Percentiles rank a stretch among this genome's conserved stretches.
Evolutionary conservation across 2,329 filamentous ascomycete species (phyloP).

Genomic region (Rutstroemia sp.): DNA sequence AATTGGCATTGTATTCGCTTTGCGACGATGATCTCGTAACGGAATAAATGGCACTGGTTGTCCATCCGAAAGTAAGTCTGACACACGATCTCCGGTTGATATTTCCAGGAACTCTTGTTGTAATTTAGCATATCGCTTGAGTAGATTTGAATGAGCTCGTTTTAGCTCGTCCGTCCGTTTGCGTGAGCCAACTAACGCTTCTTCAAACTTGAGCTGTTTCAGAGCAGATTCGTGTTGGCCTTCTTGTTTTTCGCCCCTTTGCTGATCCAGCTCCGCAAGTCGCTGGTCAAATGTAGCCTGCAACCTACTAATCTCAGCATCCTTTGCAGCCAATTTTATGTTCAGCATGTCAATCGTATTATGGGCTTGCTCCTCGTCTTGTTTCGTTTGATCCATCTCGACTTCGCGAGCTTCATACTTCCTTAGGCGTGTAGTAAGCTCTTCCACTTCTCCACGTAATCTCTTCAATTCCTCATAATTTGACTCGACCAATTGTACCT

Average conservation of each 20-base stretch:
- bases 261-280: too few species aligned
- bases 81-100: background rate
- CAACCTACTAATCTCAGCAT: conserved; percentile 35
- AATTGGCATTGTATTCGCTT: background rate
- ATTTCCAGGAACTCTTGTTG: conserved; percentile 34
- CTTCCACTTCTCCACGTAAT: conserved; percentile 50
- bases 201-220: conserved; percentile 16
- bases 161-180: conserved; percentile 40
- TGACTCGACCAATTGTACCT: conserved; percentile 54
- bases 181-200: conserved; percentile 14
- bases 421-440: conserved; percentile 53
- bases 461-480: conserved; percentile 53
- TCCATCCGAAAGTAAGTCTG: conserved; percentile 3
- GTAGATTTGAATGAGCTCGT: conserved; percentile 42
- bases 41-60: background rate
- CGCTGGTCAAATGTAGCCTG: too few species aligned
- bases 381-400: conserved; percentile 48
- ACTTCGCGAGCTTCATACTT: conserved; percentile 58
- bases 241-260: conserved; percentile 11
- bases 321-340: conserved; percentile 47
- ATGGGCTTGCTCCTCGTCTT: conserved; percentile 51
- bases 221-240: conserved; percentile 1
- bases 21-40: background rate
- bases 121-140: conserved; percentile 43
- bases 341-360: conserved; percentile 51